Evolutionary conservation across 139 green algal species (phyloP).

Genomic region (Chlorella sp.): DNA sequence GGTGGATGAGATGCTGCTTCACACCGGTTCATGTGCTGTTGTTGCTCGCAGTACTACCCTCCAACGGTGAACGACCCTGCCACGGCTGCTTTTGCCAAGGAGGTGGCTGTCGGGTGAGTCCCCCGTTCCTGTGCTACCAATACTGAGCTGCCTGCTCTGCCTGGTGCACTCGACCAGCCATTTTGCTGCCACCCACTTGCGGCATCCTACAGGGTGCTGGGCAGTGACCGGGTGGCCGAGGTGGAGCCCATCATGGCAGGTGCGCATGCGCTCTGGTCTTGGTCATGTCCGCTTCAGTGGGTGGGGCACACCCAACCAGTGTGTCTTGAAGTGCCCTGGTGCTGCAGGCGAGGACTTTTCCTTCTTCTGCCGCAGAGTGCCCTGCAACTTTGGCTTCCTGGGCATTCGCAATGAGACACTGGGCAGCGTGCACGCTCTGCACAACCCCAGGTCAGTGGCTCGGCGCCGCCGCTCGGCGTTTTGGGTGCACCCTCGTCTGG

Average conservation of each 20-base stretch:
- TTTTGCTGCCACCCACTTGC: not conserved
- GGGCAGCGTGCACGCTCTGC: slow-evolving; percentile 57
- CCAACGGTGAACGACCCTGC: slow-evolving; percentile 70
- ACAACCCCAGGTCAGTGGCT: slow-evolving; percentile 45
- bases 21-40: too few species aligned
- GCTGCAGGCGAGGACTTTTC: slow-evolving; percentile 78
- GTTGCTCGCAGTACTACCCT: slow-evolving; percentile 54
- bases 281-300: too few species aligned
- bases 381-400: slow-evolving; percentile 70
- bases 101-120: slow-evolving; percentile 45
- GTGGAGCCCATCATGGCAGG: slow-evolving; percentile 27
- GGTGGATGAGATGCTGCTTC: too few species aligned
- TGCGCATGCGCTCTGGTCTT: too few species aligned
- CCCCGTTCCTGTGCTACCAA: too few species aligned
- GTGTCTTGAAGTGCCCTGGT: too few species aligned
- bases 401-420: slow-evolving; percentile 71
- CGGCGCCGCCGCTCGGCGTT: not conserved
- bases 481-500: slow-evolving; percentile 1
- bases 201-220: slow-evolving; percentile 17
- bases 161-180: not conserved
- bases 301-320: too few species aligned
- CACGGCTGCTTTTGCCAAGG: slow-evolving; percentile 41
- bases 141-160: not conserved
- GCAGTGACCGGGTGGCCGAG: slow-evolving; percentile 10
- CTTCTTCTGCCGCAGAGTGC: slow-evolving; percentile 61